Evolutionary conservation across 75 land plant genomes (phyloP), one percentile per base, ranked within the genome.

Genomic region (Pseudotsuga menziesii): DNA sequence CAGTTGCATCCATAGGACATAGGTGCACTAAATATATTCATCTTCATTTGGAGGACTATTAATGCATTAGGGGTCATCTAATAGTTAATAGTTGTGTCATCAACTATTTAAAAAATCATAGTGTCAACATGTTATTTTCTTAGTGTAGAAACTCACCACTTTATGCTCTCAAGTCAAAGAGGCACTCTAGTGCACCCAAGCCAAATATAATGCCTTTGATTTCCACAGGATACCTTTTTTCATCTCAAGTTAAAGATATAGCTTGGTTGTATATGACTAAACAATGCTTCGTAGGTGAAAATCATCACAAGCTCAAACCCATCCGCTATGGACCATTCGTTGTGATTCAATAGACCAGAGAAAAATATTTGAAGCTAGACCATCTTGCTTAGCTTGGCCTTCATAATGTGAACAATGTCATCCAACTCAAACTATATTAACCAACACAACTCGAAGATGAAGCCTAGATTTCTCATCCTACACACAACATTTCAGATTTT

Each of bases 101-200:
- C 72, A 79, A 58, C 29, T 76, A 29, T 57, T 80, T 56, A 85
- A 81, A 39, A 63, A 4, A 19, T 70, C 80, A 61, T 85, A 83
- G 54, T 80, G 54, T 39, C 84, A 85, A 72, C 89, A 75, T 29
- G 85, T 84, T n/a, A n/a, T n/a, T n/a, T n/a, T n/a, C n/a, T n/a
- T n/a, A n/a, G n/a, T n/a, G n/a, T n/a, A n/a, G n/a, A n/a, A n/a
- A n/a, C n/a, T n/a, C n/a, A n/a, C n/a, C n/a, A n/a, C n/a, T n/a
- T n/a, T n/a, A n/a, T n/a, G n/a, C n/a, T n/a, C n/a, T n/a, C n/a
- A n/a, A n/a, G n/a, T n/a, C n/a, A n/a, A n/a, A n/a, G n/a, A n/a
- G n/a, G n/a, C n/a, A n/a, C n/a, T n/a, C n/a, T n/a, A n/a, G n/a
- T n/a, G n/a, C n/a, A n/a, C n/a, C n/a, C n/a, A n/a, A n/a, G n/a